Percentiles rank a stretch among this genome's conserved stretches.
Conservation (phyloP, 768 basidiomycete species). For the Tylopilus rubrobrunneus region DNA sequence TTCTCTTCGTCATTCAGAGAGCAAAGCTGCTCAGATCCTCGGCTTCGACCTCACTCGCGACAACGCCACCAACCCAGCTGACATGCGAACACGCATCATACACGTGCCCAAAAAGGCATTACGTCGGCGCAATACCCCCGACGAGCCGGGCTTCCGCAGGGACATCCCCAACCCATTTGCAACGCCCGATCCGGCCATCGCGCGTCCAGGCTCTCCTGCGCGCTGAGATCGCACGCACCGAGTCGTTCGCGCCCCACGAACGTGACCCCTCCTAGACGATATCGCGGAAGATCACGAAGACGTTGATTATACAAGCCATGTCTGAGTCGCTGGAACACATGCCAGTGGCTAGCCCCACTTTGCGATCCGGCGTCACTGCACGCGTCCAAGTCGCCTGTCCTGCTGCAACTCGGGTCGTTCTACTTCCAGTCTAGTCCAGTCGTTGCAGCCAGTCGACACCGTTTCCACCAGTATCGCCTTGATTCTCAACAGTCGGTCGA, state of each 20-base stretch:
- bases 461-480: too few species aligned
- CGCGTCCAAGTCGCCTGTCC: too few species aligned
- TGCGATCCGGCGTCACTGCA: too few species aligned
- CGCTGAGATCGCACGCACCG: background rate
- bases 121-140: too few species aligned
- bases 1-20: background rate
- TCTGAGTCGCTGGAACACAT: too few species aligned
- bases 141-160: constrained; percentile 8
- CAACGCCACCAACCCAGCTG: background rate
- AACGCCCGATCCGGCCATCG: background rate
- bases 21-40: background rate
- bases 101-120: background rate
- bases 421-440: too few species aligned
- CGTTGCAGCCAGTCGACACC: too few species aligned
- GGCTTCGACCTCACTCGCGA: background rate
- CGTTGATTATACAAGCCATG: background rate
- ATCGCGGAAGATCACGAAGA: too few species aligned
- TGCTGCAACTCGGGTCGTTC: too few species aligned
- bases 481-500: too few species aligned
- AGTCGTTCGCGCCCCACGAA: background rate
- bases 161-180: constrained; percentile 14
- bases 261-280: background rate
- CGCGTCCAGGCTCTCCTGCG: background rate
- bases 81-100: background rate
- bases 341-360: too few species aligned